These are phyloP conservation scores for Hanseniaspora valbyensis DNA, from an alignment of 805 yeast genomes.

Conservation along the genomic window DNA sequence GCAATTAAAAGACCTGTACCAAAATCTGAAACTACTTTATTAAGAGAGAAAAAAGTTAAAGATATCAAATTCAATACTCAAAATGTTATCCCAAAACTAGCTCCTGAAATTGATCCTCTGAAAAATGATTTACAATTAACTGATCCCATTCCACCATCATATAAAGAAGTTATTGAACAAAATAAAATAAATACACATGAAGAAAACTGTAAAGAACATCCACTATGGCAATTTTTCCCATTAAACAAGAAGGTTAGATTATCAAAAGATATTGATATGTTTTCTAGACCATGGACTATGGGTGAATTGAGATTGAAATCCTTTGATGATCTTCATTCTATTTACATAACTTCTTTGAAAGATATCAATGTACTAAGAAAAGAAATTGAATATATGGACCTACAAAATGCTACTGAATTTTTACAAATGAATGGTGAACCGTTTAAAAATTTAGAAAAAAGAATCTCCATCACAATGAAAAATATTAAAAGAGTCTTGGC, in stretches of 20 bases:
- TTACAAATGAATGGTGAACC: constrained; percentile 32
- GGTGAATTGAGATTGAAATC: constrained; percentile 83
- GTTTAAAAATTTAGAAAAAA: constrained; percentile 31
- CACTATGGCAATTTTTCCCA: constrained; percentile 84
- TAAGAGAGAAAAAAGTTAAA: constrained; percentile 2
- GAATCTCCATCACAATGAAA: constrained; percentile 55
- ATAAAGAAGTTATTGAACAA: constrained; percentile 39
- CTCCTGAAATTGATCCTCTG: constrained; percentile 2
- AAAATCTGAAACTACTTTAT: neutral
- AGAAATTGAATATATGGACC: constrained; percentile 52
- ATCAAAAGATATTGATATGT: constrained; percentile 40
- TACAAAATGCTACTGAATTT: constrained; percentile 22
- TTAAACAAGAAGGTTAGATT: constrained; percentile 52
- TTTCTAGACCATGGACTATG: constrained; percentile 73
- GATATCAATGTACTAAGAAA: constrained; percentile 72
- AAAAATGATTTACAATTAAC: constrained; percentile 40
- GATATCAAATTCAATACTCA: neutral
- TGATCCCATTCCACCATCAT: constrained; percentile 78
- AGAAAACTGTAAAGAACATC: constrained; percentile 71
- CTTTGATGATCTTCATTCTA: constrained; percentile 79
- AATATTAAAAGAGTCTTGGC: constrained; percentile 75
- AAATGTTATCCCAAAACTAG: constrained; percentile 3
- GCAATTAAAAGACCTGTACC: constrained; percentile 6
- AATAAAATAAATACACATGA: neutral
- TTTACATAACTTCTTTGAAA: constrained; percentile 80